A percentile compares a stretch with the other conserved stretches of the same genome.
Conservation (phyloP, 805 yeast genomes). For the Sugiyamaella chiloensis region DNA sequence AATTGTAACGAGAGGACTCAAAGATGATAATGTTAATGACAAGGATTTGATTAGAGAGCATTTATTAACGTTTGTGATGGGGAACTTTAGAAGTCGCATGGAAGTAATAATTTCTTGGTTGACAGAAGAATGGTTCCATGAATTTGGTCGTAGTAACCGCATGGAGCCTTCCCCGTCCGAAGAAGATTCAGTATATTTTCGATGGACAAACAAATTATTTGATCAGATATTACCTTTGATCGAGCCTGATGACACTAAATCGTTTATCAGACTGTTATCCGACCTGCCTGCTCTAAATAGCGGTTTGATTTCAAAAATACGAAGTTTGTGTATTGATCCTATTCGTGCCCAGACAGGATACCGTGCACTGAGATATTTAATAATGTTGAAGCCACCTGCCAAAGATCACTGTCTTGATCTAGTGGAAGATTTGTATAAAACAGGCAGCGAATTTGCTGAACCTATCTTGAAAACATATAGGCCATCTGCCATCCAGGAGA, state of each 20-base stretch:
- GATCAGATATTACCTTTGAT: slow-evolving; percentile 81
- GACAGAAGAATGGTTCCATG: slow-evolving; percentile 89
- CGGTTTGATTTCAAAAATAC: slow-evolving; percentile 59
- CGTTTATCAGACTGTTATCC: slow-evolving; percentile 76
- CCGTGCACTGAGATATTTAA: slow-evolving; percentile 70
- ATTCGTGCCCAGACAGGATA: slow-evolving; percentile 76
- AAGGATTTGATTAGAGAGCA: slow-evolving; percentile 60
- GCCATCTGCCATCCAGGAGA: slow-evolving; percentile 24
- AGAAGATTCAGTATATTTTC: slow-evolving; percentile 43
- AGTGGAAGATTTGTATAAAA: slow-evolving; percentile 30
- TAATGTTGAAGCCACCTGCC: slow-evolving; percentile 90
- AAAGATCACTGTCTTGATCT: slow-evolving; percentile 42
- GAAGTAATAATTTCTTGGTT: slow-evolving; percentile 87
- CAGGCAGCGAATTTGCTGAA: slow-evolving; percentile 19
- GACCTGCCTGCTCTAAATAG: slow-evolving; percentile 78
- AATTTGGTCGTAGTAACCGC: slow-evolving; percentile 29
- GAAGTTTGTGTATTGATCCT: slow-evolving; percentile 81
- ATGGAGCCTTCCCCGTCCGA: slow-evolving; percentile 36
- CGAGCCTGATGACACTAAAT: slow-evolving; percentile 75
- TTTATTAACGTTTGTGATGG: slow-evolving; percentile 67
- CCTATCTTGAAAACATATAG: slow-evolving; percentile 31
- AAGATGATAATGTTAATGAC: slow-evolving; percentile 30
- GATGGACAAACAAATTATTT: slow-evolving; percentile 67
- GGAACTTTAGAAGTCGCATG: slow-evolving; percentile 65
- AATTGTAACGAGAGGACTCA: slow-evolving; percentile 76